Base-by-base conservation (phyloP, 495 filamentous ascomycete genomes). In the Pyrenopolyporus hunteri region DNA sequence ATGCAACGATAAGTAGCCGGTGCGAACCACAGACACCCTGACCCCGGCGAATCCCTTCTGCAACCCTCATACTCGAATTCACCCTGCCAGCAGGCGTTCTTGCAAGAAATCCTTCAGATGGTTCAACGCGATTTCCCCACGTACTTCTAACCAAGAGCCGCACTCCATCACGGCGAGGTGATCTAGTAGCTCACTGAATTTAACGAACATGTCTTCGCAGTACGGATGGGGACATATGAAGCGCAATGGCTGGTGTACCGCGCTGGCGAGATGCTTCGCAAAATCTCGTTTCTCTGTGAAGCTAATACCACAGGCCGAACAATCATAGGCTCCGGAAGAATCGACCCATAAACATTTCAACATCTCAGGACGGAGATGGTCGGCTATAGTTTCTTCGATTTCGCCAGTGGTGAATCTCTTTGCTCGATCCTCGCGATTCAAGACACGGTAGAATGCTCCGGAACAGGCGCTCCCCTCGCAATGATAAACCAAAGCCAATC, bases 391-490 rank as follows among this genome's bases (percentile, higher is more conserved):
- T 22, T 29, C 33, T 11, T 13, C 17, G 28, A 16, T 20, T 1
- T 16, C 13, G n/a, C 35, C 36, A 6, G 14, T 39, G 2, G 50
- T 43, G 16, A 54, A 44, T 6, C 10, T 4, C 10, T 25, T 29
- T 14, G 6, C 8, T 9, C 10, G 1, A 17, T 56, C 52, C 23
- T 26, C 39, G 13, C n/a, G 8, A 28, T 3, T 6, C 4, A 57
- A 16, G n/a, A 36, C n/a, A 7, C 11, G 7, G 13, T 56, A 26
- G 8, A 56, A 20, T 11, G 19, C 17, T 17, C 16, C n/a, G 11
- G 39, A 26, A 13, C 40, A 57, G 11, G n/a, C 14, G 0, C 43
- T 22, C 16, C 23, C 43, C 23, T 57, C 54, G 33, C 44, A 57
- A 57, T 57, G 33, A 17, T 8, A 6, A 13, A 48, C 25, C 44